Conservation (phyloP, 805 yeast genomes). For the Saccharomycopsis sp. region DNA sequence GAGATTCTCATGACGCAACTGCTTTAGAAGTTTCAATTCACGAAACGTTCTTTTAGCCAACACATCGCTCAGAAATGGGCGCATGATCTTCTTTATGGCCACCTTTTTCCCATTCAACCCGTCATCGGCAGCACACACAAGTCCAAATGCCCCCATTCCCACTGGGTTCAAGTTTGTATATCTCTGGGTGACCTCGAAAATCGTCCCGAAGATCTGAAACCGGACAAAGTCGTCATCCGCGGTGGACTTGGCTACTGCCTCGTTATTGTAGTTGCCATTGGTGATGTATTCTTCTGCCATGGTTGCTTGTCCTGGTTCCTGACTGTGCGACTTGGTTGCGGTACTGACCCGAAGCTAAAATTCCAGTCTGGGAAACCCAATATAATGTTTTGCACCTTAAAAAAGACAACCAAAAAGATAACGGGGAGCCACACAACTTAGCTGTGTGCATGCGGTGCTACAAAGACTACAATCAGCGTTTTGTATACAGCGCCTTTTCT, state of each 20-base stretch:
- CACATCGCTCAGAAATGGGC: slow-evolving; percentile 91
- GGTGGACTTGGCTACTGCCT: not conserved
- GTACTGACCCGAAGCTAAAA: not conserved
- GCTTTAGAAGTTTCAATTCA: slow-evolving; percentile 88
- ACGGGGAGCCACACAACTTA: no score
- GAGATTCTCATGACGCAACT: slow-evolving; percentile 88
- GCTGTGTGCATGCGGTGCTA: no score
- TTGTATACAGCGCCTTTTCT: no score
- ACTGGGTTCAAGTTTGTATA: slow-evolving; percentile 93
- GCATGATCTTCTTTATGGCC: slow-evolving; percentile 96
- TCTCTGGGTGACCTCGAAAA: slow-evolving; percentile 84
- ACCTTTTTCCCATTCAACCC: slow-evolving; percentile 76
- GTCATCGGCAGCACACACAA: slow-evolving; percentile 94
- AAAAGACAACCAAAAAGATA: not conserved
- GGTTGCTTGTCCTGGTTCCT: not conserved
- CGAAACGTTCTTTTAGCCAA: slow-evolving; percentile 95
- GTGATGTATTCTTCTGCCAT: not conserved
- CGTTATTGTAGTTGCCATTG: not conserved
- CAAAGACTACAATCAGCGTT: not conserved
- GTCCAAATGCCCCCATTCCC: slow-evolving; percentile 99
- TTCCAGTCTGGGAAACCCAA: not conserved
- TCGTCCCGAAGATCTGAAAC: slow-evolving; percentile 92
- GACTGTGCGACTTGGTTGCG: not conserved
- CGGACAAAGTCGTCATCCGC: slow-evolving; percentile 33
- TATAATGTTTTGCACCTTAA: not conserved